Conservation (phyloP, 345 rosid species). For the Pistacia atlantica region DNA sequence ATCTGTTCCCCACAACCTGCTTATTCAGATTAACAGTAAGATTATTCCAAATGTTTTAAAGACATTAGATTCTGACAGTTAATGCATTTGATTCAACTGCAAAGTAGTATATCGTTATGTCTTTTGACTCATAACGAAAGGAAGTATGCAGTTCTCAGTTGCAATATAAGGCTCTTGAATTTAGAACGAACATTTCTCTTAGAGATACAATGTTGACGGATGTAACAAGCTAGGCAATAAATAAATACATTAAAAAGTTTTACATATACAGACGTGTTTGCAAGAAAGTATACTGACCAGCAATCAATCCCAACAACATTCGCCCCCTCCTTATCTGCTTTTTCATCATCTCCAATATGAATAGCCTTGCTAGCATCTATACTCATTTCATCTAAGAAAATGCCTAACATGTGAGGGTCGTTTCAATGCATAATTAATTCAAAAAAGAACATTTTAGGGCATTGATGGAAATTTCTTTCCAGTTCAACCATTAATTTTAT, state of each 20-base stretch:
- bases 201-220: neutral
- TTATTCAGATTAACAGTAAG: conserved; percentile 10
- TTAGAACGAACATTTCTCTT: neutral
- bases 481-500: neutral
- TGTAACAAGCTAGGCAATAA: neutral
- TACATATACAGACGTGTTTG: neutral
- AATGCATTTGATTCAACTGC: neutral
- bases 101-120: neutral
- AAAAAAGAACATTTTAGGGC: neutral
- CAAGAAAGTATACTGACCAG: conserved; percentile 53
- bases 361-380: conserved; percentile 59
- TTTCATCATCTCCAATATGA: conserved; percentile 79
- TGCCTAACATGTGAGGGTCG: neutral
- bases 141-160: neutral
- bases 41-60: neutral
- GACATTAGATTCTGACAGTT: neutral
- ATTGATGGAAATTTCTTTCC: neutral
- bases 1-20: conserved; percentile 87
- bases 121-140: neutral
- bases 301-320: conserved; percentile 70
- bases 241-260: neutral
- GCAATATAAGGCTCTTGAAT: neutral
- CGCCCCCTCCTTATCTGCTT: conserved; percentile 79
- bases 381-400: conserved; percentile 48
- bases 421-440: neutral